Percentiles rank a stretch among this genome's conserved stretches.
phyloP scores from a whole-genome alignment of 805 yeast species.

The Candida ascalaphidarum region DNA sequence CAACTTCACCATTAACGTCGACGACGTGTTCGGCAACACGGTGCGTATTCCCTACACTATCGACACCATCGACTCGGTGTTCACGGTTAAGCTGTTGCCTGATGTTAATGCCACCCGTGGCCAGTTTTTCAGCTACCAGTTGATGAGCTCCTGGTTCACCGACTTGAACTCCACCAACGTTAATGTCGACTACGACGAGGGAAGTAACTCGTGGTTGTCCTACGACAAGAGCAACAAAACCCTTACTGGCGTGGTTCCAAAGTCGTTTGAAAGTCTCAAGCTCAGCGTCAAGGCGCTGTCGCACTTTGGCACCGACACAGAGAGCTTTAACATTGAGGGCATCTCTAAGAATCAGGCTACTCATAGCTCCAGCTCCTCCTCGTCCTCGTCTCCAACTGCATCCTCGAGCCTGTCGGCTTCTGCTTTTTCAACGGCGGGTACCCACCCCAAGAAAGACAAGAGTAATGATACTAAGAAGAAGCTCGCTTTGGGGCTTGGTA shows the following conservation, averaged over 20 bases:
- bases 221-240: constrained; percentile 56
- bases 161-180: constrained; percentile 43
- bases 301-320: constrained; percentile 17
- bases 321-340: constrained; percentile 46
- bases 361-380: constrained; percentile 10
- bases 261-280: constrained; percentile 12
- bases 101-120: constrained; percentile 65
- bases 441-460: constrained; percentile 7
- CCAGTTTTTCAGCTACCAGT: constrained; percentile 46
- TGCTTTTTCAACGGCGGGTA: constrained; percentile 18
- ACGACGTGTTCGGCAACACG: constrained; percentile 53
- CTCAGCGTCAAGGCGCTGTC: constrained; percentile 23
- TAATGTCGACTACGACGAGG: constrained; percentile 29
- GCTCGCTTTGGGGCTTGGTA: constrained; percentile 86
- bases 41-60: constrained; percentile 52
- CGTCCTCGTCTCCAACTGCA: constrained; percentile 11
- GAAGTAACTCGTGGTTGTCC: constrained; percentile 50
- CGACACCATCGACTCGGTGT: constrained; percentile 45
- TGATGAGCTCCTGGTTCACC: constrained; percentile 50
- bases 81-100: constrained; percentile 44
- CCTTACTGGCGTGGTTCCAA: constrained; percentile 56
- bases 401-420: constrained; percentile 20
- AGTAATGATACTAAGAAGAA: constrained; percentile 33
- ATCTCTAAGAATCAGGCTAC: constrained; percentile 16
- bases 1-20: constrained; percentile 46